Evolutionary conservation across 1,139 yeast genomes (phyloP).

Genomic region (Geotrichum klebahnii): DNA sequence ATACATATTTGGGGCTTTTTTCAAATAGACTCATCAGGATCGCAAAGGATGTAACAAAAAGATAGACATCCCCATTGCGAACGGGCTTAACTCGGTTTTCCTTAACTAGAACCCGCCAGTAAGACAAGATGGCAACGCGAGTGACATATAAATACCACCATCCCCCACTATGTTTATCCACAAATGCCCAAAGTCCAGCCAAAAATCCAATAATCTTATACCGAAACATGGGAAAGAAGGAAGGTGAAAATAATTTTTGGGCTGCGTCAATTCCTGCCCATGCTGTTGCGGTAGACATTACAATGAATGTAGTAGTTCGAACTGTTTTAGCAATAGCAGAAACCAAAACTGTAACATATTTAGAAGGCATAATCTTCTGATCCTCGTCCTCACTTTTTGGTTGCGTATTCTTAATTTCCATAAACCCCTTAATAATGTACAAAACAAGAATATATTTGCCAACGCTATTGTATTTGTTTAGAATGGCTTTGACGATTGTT

Average conservation of each 20-base stretch:
- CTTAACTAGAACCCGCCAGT: slow-evolving; percentile 38
- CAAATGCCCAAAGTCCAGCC: slow-evolving; percentile 41
- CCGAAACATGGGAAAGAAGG: slow-evolving; percentile 35
- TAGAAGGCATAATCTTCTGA: too few species aligned
- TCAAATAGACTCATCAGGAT: slow-evolving; percentile 37
- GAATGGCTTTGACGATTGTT: slow-evolving; percentile 30
- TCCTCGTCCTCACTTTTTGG: neutral
- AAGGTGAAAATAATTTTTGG: slow-evolving; percentile 35
- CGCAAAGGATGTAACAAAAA: slow-evolving; percentile 38
- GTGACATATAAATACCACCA: slow-evolving; percentile 38
- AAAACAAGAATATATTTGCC: slow-evolving; percentile 35
- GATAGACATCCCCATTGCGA: slow-evolving; percentile 34
- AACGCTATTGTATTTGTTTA: slow-evolving; percentile 30
- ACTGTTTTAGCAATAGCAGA: slow-evolving; percentile 29
- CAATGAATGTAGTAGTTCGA: slow-evolving; percentile 36
- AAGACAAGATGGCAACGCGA: slow-evolving; percentile 39
- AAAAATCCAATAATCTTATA: slow-evolving; percentile 40
- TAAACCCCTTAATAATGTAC: slow-evolving; percentile 24
- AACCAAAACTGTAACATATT: slow-evolving; percentile 15
- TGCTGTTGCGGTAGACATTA: slow-evolving; percentile 39
- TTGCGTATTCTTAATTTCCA: neutral
- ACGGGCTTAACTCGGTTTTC: slow-evolving; percentile 30
- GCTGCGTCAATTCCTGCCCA: slow-evolving; percentile 41
- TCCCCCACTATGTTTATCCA: slow-evolving; percentile 37
- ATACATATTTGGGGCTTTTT: slow-evolving; percentile 36